Percentiles rank a stretch among this genome's conserved stretches.
These are phyloP conservation scores for Annulohypoxylon moriforme DNA, from an alignment of 495 filamentous ascomycete species.

Conservation along the genomic window DNA sequence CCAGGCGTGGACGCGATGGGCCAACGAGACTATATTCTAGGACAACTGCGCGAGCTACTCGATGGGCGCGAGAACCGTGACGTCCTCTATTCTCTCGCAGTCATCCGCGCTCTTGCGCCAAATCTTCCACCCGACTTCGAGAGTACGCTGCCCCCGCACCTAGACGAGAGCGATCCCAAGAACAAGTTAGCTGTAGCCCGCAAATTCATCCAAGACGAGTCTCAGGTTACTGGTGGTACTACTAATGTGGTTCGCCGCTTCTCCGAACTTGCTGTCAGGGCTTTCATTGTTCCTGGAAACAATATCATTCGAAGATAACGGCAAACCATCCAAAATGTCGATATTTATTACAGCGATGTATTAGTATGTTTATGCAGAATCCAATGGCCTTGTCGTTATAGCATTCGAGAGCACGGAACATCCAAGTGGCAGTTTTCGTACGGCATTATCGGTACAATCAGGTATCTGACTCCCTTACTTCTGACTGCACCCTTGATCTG, in stretches of 20 bases:
- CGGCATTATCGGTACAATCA: neutral
- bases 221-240: conserved; percentile 72
- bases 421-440: neutral
- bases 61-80: conserved; percentile 89
- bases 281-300: conserved; percentile 56
- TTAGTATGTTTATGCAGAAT: conserved; percentile 19
- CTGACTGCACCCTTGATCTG: neutral
- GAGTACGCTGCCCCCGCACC: conserved; percentile 66
- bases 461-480: conserved; percentile 2
- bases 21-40: conserved; percentile 72
- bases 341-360: conserved; percentile 22
- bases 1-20: conserved; percentile 61
- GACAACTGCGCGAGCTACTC: conserved; percentile 71
- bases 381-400: conserved; percentile 6
- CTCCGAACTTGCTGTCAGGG: conserved; percentile 72
- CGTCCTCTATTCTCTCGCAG: conserved; percentile 87
- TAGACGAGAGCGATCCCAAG: conserved; percentile 75
- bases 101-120: conserved; percentile 77
- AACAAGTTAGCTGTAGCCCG: conserved; percentile 83
- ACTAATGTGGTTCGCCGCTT: conserved; percentile 84
- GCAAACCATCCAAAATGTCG: neutral
- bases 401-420: conserved; percentile 12
- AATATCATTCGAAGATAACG: conserved; percentile 47
- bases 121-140: conserved; percentile 73
- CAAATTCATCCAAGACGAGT: conserved; percentile 82